Evolutionary conservation across 225 moss, liverwort and hornwort species (phyloP), one percentile per base, ranked within the genome.

Genomic region (Pseudisothecium myosuroides): DNA sequence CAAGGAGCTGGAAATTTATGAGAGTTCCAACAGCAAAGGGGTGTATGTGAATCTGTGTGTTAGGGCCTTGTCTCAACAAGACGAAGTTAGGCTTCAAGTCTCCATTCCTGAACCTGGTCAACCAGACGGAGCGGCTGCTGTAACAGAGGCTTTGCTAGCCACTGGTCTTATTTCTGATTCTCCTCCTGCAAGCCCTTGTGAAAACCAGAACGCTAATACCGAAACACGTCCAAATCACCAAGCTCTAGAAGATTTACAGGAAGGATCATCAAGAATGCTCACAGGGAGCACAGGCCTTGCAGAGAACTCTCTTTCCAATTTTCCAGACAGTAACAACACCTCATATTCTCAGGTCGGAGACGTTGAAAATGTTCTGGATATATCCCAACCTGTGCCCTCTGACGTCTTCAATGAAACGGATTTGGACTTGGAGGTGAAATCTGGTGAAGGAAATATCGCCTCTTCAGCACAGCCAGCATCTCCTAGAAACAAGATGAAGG

Each of bases 1-100:
- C 50, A 97, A 96, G 93, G 98, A 99, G 89, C 86, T 92, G 47
- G 95, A 96, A 56, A 92, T 97, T n/a, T 96, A 92, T 76, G 93
- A 94, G 81, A 93, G 89, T 62, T 96, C 96, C 58, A 97, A 96
- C 74, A 96, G 92, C 87, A 98, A 94, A 94, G 96, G 96, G 86
- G 98, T 98, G n/a, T 98, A 98, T 89, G 83, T 96, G 79, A 98
- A 97, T 91, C 96, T 97, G 12, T 98, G 97, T 88, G 96, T 95
- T 39, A 95, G 97, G 85, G 95, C 97, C 67, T 94, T 97, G 91
- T 92, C 96, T 90, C 95, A 95, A 81, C 92, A 92, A 86, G 93
- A 91, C 62, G 87, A 94, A 87, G 76, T 66, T 59, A 89, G 83
- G 75, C 93, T 93, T 83, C 92, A 92, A 88, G 90, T 95, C 32